A percentile compares a stretch with the other conserved stretches of the same genome.
Evolutionary conservation across 805 yeast genomes (phyloP).

Genomic region (Lachancea dasiensis): DNA sequence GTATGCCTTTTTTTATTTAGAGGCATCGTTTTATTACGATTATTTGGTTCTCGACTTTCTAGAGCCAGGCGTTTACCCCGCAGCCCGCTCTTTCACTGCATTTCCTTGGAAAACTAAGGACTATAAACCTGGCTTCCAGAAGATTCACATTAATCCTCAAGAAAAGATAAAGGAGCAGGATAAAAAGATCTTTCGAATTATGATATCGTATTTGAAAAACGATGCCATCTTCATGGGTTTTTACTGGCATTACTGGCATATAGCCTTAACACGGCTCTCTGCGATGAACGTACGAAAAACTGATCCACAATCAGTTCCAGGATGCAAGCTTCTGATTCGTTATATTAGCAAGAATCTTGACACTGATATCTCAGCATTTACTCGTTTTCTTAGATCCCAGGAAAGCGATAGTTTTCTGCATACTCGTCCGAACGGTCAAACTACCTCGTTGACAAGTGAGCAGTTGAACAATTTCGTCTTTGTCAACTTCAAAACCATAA

Average conservation of each 20-base stretch:
- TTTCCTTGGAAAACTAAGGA: slow-evolving; percentile 25
- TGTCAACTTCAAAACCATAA: slow-evolving; percentile 20
- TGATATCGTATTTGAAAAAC: slow-evolving; percentile 29
- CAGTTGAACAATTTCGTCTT: slow-evolving; percentile 21
- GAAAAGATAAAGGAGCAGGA: neutral
- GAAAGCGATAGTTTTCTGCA: slow-evolving; percentile 1
- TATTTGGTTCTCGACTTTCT: slow-evolving; percentile 12
- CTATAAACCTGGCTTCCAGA: slow-evolving; percentile 6
- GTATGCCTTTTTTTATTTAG: slow-evolving; percentile 26
- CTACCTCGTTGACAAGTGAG: slow-evolving; percentile 12
- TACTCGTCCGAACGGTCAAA: slow-evolving; percentile 9
- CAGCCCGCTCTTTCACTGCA: slow-evolving; percentile 5
- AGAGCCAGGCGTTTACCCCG: slow-evolving; percentile 3
- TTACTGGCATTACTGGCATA: slow-evolving; percentile 32
- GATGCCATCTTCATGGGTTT: slow-evolving; percentile 25
- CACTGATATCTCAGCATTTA: slow-evolving; percentile 20
- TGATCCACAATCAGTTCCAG: slow-evolving; percentile 15
- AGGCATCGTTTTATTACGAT: slow-evolving; percentile 26
- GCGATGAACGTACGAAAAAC: neutral
- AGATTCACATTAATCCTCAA: slow-evolving; percentile 2
- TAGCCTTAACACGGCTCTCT: slow-evolving; percentile 14
- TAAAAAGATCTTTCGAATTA: slow-evolving; percentile 22
- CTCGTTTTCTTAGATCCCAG: slow-evolving; percentile 11
- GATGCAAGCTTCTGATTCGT: slow-evolving; percentile 17
- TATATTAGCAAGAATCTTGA: slow-evolving; percentile 15